phyloP scores from a whole-genome alignment of 179 eudicot genomes.

The Actinidia chinensis region DNA sequence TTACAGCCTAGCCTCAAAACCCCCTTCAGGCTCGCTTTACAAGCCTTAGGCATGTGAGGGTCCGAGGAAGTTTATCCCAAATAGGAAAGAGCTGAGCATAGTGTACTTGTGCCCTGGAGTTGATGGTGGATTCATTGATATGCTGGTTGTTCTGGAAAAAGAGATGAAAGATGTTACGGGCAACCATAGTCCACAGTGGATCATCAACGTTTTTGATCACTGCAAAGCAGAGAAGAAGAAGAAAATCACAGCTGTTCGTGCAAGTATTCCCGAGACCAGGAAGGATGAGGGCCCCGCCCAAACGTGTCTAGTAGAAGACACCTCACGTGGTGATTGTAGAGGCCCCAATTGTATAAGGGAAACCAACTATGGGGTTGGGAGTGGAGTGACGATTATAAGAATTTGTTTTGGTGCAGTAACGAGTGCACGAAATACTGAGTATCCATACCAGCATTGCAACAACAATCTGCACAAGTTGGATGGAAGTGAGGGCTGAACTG shows the following conservation, averaged over 20 bases:
- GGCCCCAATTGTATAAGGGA: constrained; percentile 47
- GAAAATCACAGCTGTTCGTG: constrained; percentile 22
- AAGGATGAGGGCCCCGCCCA: constrained; percentile 43
- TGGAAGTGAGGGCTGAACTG: constrained; percentile 37
- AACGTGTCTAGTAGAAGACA: constrained; percentile 40
- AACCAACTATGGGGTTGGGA: constrained; percentile 40
- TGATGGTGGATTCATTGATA: constrained; percentile 49
- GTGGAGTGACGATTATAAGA: constrained; percentile 40
- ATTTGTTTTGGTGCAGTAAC: constrained; percentile 44
- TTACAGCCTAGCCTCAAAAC: constrained; percentile 36
- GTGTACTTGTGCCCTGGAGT: constrained; percentile 40
- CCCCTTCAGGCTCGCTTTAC: constrained; percentile 37
- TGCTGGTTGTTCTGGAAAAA: constrained; percentile 41
- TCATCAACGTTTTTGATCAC: constrained; percentile 15
- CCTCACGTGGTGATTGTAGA: constrained; percentile 41
- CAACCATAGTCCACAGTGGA: constrained; percentile 26
- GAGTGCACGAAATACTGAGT: constrained; percentile 41
- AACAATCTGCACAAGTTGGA: constrained; percentile 38
- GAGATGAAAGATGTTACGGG: constrained; percentile 40
- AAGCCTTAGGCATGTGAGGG: constrained; percentile 41
- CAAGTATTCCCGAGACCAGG: constrained; percentile 37
- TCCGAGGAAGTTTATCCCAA: constrained; percentile 45
- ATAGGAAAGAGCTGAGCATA: constrained; percentile 45
- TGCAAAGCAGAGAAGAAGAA: constrained; percentile 18
- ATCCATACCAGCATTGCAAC: constrained; percentile 46